A percentile compares a stretch with the other conserved stretches of the same genome.
These are phyloP conservation scores for Coprinopsis marcescibilis DNA, from an alignment of 768 basidiomycete genomes.

Conservation along the genomic window DNA sequence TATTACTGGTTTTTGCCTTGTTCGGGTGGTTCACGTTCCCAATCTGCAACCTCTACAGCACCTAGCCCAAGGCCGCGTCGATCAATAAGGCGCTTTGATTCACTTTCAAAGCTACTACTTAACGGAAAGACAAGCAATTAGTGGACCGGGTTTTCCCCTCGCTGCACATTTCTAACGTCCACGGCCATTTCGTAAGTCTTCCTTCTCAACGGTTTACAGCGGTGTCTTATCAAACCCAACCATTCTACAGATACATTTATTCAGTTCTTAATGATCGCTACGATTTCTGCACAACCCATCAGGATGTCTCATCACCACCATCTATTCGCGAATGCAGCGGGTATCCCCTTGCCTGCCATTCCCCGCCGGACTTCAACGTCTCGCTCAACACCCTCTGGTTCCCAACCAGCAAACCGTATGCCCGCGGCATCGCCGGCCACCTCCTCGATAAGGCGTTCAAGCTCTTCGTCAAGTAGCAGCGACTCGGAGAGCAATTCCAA, in stretches of 20 bases:
- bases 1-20: neutral
- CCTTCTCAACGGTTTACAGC: neutral
- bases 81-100: neutral
- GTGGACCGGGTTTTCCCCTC: neutral
- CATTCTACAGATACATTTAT: neutral
- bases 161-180: neutral
- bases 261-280: slow-evolving; percentile 36
- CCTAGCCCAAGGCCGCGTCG: neutral
- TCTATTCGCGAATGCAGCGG: slow-evolving; percentile 47
- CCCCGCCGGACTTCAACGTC: slow-evolving; percentile 44
- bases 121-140: neutral
- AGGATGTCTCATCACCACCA: slow-evolving; percentile 30
- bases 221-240: neutral
- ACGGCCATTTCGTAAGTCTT: neutral
- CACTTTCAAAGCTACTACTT: slow-evolving; percentile 1
- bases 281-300: slow-evolving; percentile 29
- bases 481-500: neutral
- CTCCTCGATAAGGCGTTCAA: slow-evolving; percentile 9
- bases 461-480: slow-evolving; percentile 9
- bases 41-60: neutral
- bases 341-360: slow-evolving; percentile 56
- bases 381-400: slow-evolving; percentile 14
- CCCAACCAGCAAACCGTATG: neutral
- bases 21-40: neutral
- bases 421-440: neutral